Base-by-base conservation (phyloP, 2,329 filamentous ascomycete species). In the Lizonia empirigonia region DNA sequence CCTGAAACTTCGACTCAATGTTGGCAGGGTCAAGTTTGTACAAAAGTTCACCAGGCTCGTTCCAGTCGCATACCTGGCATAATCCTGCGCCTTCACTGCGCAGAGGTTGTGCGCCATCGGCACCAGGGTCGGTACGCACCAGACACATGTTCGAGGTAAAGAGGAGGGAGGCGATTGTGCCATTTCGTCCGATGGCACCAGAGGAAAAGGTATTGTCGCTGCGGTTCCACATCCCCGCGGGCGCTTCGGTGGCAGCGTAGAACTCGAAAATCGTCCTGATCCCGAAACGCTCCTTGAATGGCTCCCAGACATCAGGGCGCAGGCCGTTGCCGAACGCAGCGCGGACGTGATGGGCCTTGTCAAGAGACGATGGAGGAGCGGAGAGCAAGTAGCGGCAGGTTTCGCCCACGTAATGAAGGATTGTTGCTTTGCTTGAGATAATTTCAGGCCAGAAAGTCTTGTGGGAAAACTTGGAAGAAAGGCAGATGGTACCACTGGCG, bases 1-100 rank as follows among this genome's bases (percentile, higher is more conserved):
- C 88, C 19, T 82, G 79, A 69, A 88, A 73, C 27, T 62, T 65
- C n/a, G 41, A 16, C 0, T 77, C 73, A 7, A 90, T 83, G 41
- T 72, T 60, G 5, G 38, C 33, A 1, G 69, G 53, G 24, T 73
- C 69, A 15, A 73, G 62, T 13, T 64, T 66, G 44, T 61, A 68
- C n/a, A 92, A 73, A 4, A 92, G 84, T 72, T 93, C 89, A 10
- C 89, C 89, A 1, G 88, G 86, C 29, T 84, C 78, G 12, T 84
- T 81, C 63, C 85, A 86, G 0, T 82, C 73, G 32, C 81, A 78
- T n/a, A 85, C 78, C 18, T 75, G 72, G 1, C 83, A 88, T 40
- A 90, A 85, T 0, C 87, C 86, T 0, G 87, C 89, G 48, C 78
- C 77, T 0, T 82, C 77, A 64, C 90, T 81, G 13, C 88, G 80